Evolutionary conservation across 352 stramenopile genomes (phyloP).

Genomic region (Globisporangium cederbergense): DNA sequence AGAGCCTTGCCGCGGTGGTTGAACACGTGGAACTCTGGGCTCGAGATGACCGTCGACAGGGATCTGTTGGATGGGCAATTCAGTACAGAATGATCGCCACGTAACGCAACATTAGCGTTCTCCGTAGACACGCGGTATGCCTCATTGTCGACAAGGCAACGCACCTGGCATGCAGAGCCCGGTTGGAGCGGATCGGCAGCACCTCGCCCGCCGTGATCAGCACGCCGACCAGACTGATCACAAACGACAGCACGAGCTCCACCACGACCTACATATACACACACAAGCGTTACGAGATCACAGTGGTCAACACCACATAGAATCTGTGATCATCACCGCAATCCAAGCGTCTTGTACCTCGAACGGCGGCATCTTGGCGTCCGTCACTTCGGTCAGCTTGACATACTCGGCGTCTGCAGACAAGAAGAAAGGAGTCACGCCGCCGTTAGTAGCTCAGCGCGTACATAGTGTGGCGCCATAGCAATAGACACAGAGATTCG

Average conservation of each 20-base stretch:
- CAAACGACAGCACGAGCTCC: constrained; percentile 65
- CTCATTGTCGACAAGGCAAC: not conserved
- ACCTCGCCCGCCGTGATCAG: constrained; percentile 68
- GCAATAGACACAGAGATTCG: not conserved
- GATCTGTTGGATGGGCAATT: constrained; percentile 29
- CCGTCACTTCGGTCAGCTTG: constrained; percentile 64
- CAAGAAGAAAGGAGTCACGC: not conserved
- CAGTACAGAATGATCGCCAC: not conserved
- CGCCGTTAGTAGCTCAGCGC: not conserved
- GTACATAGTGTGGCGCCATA: not conserved
- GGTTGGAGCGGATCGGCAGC: constrained; percentile 70
- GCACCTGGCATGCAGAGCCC: constrained; percentile 60
- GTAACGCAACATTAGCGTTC: not conserved
- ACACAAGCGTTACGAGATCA: not conserved
- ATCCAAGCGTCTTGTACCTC: constrained; percentile 30
- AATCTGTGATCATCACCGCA: not conserved
- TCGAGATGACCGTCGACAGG: constrained; percentile 58
- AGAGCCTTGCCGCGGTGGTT: constrained; percentile 77
- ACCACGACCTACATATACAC: constrained; percentile 45
- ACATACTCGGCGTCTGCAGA: constrained; percentile 73
- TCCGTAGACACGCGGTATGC: not conserved
- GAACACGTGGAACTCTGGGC: constrained; percentile 78
- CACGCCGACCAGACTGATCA: constrained; percentile 65
- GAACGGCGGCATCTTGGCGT: constrained; percentile 61
- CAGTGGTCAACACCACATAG: not conserved